Conservation (phyloP, 2,329 filamentous ascomycete genomes). For the Xylariaceae sp. region DNA sequence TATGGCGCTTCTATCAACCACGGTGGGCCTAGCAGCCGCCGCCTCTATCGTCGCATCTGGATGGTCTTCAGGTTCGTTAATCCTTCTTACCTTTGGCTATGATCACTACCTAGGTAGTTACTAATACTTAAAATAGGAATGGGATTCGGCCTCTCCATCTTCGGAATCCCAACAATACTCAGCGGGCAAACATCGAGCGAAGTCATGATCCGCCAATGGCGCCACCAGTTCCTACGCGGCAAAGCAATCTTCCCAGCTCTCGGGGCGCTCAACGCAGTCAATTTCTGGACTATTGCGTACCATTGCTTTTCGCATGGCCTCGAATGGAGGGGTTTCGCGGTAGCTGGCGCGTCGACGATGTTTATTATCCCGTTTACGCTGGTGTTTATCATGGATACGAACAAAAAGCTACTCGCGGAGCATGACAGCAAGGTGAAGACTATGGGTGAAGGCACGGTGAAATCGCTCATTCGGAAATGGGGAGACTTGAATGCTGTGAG, state of each 20-base stretch:
- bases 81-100: not conserved
- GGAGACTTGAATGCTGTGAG: slow-evolving; percentile 26
- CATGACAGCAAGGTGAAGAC: slow-evolving; percentile 16
- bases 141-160: slow-evolving; percentile 16
- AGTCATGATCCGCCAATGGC: slow-evolving; percentile 24
- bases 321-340: slow-evolving; percentile 26
- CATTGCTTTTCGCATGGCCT: slow-evolving; percentile 14
- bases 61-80: slow-evolving; percentile 15
- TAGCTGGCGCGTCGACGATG: slow-evolving; percentile 19
- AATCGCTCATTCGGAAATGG: slow-evolving; percentile 28
- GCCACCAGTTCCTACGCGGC: slow-evolving; percentile 20
- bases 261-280: slow-evolving; percentile 16
- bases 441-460: slow-evolving; percentile 25
- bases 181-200: slow-evolving; percentile 16
- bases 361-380: slow-evolving; percentile 24
- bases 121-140: slow-evolving; percentile 14
- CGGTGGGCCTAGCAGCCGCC: slow-evolving; percentile 9
- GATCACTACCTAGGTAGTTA: not conserved
- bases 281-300: slow-evolving; percentile 21
- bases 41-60: slow-evolving; percentile 14
- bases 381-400: slow-evolving; percentile 18
- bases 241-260: slow-evolving; percentile 15
- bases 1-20: slow-evolving; percentile 11
- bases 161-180: slow-evolving; percentile 20
- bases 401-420: slow-evolving; percentile 16